phyloP scores from a whole-genome alignment of 495 filamentous ascomycete genomes.

The Viridothelium virens region DNA sequence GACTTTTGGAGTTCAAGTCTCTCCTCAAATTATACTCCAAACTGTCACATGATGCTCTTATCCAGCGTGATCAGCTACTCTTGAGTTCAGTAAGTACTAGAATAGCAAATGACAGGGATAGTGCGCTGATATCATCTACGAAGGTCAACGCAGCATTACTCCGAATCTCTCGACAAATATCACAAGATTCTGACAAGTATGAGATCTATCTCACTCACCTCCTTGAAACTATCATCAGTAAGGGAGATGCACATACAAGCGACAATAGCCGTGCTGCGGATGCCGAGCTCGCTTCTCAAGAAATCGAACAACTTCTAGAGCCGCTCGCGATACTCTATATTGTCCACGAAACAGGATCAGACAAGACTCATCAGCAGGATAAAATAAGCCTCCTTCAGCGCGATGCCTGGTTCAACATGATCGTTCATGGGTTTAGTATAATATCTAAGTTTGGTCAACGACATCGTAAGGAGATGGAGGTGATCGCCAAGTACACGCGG shows the following conservation, averaged over 20 bases:
- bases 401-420: conserved; percentile 96
- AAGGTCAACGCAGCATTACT: conserved; percentile 68
- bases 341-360: conserved; percentile 38
- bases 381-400: conserved; percentile 55
- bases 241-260: conserved; percentile 61
- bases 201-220: conserved; percentile 74
- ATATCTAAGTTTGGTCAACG: conserved; percentile 58
- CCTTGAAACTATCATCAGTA: conserved; percentile 79
- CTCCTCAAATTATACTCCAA: conserved; percentile 75
- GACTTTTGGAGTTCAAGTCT: conserved; percentile 68
- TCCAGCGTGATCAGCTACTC: conserved; percentile 53
- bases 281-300: conserved; percentile 66
- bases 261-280: conserved; percentile 61
- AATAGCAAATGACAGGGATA: neutral
- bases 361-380: conserved; percentile 48
- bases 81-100: conserved; percentile 53
- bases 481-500: conserved; percentile 76
- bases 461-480: conserved; percentile 62
- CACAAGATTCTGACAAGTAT: conserved; percentile 56
- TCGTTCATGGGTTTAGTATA: conserved; percentile 81
- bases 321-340: conserved; percentile 73
- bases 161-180: conserved; percentile 50
- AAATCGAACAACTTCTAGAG: conserved; percentile 75
- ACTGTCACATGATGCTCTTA: conserved; percentile 60
- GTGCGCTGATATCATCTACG: neutral